Conservation (phyloP, 305 asterid genomes). For the Solanum hybrid region DNA sequence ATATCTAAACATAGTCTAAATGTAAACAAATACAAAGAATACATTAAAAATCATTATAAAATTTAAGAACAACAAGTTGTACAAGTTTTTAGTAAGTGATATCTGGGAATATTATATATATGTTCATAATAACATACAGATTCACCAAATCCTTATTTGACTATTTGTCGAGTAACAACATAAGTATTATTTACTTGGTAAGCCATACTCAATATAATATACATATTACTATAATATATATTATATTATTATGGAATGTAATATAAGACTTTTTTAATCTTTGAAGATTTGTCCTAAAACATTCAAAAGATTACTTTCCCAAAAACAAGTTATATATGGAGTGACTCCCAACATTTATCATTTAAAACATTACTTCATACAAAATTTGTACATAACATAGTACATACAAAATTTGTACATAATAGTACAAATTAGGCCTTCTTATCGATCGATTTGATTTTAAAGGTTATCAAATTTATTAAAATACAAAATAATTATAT, state of each 20-base stretch:
- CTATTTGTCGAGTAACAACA: background rate
- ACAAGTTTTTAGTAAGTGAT: background rate
- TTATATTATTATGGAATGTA: background rate
- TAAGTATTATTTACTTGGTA: background rate
- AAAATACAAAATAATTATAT: too few species aligned
- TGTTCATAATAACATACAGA: background rate
- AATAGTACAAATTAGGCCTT: too few species aligned
- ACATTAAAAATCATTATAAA: background rate
- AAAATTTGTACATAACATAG: background rate
- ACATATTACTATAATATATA: background rate
- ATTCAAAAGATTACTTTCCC: background rate
- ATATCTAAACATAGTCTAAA: background rate
- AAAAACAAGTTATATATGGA: background rate
- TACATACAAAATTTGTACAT: background rate
- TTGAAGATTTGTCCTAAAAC: background rate
- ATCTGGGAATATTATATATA: background rate
- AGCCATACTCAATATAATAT: background rate
- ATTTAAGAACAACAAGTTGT: background rate
- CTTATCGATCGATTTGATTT: background rate
- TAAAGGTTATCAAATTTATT: too few species aligned
- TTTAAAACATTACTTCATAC: background rate
- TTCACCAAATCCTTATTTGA: background rate
- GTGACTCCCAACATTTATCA: background rate
- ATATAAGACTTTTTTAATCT: background rate
- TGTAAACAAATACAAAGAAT: background rate